A percentile compares a stretch with the other conserved stretches of the same genome.
These are phyloP conservation scores for Clonostachys rhizophaga DNA, from an alignment of 2,329 filamentous ascomycete species.

Conservation along the genomic window DNA sequence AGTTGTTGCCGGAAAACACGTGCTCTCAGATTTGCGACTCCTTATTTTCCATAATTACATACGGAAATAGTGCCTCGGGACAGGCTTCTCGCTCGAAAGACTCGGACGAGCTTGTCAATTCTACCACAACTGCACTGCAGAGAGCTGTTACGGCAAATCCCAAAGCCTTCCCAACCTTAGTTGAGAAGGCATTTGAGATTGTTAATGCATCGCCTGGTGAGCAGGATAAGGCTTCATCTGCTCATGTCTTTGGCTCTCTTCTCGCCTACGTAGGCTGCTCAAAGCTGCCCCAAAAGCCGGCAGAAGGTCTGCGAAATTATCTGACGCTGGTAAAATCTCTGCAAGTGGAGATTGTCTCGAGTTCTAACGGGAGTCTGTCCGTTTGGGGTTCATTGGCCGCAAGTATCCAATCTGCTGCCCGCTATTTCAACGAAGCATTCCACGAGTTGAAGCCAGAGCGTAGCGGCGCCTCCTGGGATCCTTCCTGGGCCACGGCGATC, in stretches of 20 bases:
- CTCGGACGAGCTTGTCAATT: constrained; percentile 31
- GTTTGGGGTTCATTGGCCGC: constrained; percentile 30
- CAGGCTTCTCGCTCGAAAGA: constrained; percentile 9
- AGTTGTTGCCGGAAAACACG: constrained; percentile 24
- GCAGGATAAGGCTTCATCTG: not conserved
- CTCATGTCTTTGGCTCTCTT: constrained; percentile 26
- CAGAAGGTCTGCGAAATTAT: constrained; percentile 29
- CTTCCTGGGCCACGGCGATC: constrained; percentile 16
- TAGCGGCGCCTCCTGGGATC: constrained; percentile 7
- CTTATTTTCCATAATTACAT: constrained; percentile 20
- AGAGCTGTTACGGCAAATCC: constrained; percentile 27
- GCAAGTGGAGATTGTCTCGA: constrained; percentile 23
- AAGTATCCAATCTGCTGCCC: constrained; percentile 24
- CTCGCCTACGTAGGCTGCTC: constrained; percentile 47
- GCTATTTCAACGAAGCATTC: constrained; percentile 36
- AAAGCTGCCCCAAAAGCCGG: constrained; percentile 18
- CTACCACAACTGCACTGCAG: constrained; percentile 33
- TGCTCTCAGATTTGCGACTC: constrained; percentile 31
- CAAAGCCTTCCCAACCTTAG: constrained; percentile 24
- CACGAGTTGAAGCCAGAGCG: constrained; percentile 12
- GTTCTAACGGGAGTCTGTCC: constrained; percentile 18
- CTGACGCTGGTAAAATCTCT: constrained; percentile 30
- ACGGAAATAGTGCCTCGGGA: constrained; percentile 8
- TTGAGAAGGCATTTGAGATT: constrained; percentile 15
- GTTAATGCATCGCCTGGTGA: constrained; percentile 13